These are phyloP conservation scores for Trametes punicea DNA, from an alignment of 768 basidiomycete species.

Conservation along the genomic window DNA sequence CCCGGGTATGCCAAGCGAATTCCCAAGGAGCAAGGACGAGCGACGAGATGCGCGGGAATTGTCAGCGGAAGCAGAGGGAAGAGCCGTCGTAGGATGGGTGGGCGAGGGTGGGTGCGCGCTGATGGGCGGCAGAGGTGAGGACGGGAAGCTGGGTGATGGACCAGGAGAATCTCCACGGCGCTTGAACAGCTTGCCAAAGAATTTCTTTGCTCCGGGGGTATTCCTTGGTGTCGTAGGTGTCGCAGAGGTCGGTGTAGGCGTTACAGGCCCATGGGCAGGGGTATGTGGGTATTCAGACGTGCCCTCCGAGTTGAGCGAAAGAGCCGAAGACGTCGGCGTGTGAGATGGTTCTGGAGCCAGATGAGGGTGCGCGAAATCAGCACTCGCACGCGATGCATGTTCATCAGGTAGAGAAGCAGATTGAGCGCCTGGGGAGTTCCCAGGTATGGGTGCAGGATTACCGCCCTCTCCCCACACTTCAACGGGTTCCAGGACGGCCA, in stretches of 20 bases:
- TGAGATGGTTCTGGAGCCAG: constrained; percentile 20
- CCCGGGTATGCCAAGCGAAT: constrained; percentile 2
- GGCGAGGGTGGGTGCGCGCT: constrained; percentile 11
- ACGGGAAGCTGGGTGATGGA: constrained; percentile 30
- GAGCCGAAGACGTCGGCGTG: constrained; percentile 34
- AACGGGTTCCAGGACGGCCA: constrained; percentile 76
- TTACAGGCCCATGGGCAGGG: constrained; percentile 16
- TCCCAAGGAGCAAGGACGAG: constrained; percentile 8
- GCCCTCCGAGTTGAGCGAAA: constrained; percentile 29
- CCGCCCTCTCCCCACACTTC: constrained; percentile 56
- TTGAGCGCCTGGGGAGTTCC: constrained; percentile 18
- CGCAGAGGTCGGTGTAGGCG: constrained; percentile 5
- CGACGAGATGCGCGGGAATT: constrained; percentile 8
- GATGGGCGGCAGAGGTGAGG: constrained; percentile 18
- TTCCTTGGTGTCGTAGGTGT: constrained; percentile 26
- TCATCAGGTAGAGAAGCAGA: constrained; percentile 29
- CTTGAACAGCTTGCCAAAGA: constrained; percentile 74
- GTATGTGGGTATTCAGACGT: constrained; percentile 15
- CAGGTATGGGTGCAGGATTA: constrained; percentile 13
- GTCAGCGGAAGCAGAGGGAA: constrained; percentile 3
- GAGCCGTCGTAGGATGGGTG: not conserved
- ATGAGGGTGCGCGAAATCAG: constrained; percentile 10
- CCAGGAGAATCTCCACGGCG: constrained; percentile 34
- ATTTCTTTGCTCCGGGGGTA: constrained; percentile 40
- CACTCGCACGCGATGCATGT: constrained; percentile 19